Evolutionary conservation across 1,284 basidiomycete genomes (phyloP), one percentile per base, ranked within the genome.

Genomic region (Mycosarcoma mackinlayi): DNA sequence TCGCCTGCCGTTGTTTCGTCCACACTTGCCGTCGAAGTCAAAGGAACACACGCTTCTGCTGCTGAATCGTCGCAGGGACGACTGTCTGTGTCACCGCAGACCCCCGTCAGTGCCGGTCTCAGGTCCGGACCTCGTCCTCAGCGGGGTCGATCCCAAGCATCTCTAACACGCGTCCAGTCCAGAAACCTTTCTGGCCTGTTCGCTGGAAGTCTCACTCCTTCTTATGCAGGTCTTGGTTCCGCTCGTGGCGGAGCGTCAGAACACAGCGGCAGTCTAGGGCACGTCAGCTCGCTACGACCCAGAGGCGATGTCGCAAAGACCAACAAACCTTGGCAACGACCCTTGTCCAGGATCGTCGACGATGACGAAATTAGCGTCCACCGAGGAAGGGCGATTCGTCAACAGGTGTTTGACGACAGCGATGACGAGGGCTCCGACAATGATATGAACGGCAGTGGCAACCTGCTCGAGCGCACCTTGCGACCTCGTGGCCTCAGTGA

Each of bases 401-500:
- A 66, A 21, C 68, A 70, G 27, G 66, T 69, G 11, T 69, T 69
- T 34, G 61, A 60, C 39, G 66, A 69, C 34, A 60, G 66, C 39
- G 58, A 46, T 38, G 60, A 64, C 3, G 67, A 74, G 5, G 72
- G 46, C 10, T 60, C 54, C 6, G 73, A 63, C 13, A 58, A 63
- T 18, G 59, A 58, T 28, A 41, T 56, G 55, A 50, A 50, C 3
- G 49, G 33, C 4, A 60, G 60, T 18, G 45, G 51, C 37, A 64
- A 63, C 40, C 46, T 67, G 18, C 41, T 65, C 9, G 64, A 64
- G 19, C 51, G 60, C 21, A 62, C 65, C 5, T 55, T 76, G 45
- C 69, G 77, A 19, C 66, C 75, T 3, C 55, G 80, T 19, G 78
- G 78, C 4, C 65, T 82, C 27, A 77, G 74, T 24, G 80, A 82